A percentile compares a stretch with the other conserved stretches of the same genome.
Conservation (phyloP, 2,329 filamentous ascomycete genomes). For the Apiospora hydei region DNA sequence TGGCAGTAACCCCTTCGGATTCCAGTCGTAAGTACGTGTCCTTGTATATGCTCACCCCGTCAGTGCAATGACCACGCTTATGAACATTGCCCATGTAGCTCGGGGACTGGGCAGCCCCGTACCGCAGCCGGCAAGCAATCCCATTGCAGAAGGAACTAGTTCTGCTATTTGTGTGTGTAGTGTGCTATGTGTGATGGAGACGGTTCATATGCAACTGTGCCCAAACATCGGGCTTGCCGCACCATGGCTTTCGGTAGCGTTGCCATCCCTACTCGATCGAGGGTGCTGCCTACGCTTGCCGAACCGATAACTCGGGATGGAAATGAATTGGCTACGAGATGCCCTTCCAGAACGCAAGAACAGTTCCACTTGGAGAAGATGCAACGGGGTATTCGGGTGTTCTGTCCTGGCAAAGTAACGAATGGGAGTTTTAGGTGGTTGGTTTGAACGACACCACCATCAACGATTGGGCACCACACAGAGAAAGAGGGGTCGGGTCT, state of each 20-base stretch:
- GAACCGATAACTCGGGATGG: slow-evolving; percentile 15
- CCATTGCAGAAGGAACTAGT: neutral
- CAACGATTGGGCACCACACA: slow-evolving; percentile 14
- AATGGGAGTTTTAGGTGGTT: slow-evolving; percentile 13
- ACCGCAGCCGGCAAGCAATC: neutral
- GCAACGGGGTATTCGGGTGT: neutral
- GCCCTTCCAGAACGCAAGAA: neutral
- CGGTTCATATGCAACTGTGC: slow-evolving; percentile 13
- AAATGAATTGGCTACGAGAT: slow-evolving; percentile 9
- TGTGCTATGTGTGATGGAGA: slow-evolving; percentile 12
- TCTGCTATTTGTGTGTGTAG: neutral
- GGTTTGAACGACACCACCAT: slow-evolving; percentile 15
- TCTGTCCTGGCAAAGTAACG: slow-evolving; percentile 7
- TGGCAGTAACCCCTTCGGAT: neutral
- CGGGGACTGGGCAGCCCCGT: neutral
- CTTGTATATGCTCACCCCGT: neutral
- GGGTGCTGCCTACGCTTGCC: slow-evolving; percentile 3
- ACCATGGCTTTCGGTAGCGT: slow-evolving; percentile 7
- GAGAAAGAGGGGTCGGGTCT: slow-evolving; percentile 19
- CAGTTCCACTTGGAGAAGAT: slow-evolving; percentile 10
- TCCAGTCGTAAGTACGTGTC: neutral
- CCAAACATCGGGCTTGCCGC: slow-evolving; percentile 13
- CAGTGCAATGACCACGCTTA: slow-evolving; percentile 1
- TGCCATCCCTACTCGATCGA: slow-evolving; percentile 8
- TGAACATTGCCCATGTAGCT: neutral